phyloP scores from a whole-genome alignment of 176 grass and related monocot species.

The Coix lacrymajobi region DNA sequence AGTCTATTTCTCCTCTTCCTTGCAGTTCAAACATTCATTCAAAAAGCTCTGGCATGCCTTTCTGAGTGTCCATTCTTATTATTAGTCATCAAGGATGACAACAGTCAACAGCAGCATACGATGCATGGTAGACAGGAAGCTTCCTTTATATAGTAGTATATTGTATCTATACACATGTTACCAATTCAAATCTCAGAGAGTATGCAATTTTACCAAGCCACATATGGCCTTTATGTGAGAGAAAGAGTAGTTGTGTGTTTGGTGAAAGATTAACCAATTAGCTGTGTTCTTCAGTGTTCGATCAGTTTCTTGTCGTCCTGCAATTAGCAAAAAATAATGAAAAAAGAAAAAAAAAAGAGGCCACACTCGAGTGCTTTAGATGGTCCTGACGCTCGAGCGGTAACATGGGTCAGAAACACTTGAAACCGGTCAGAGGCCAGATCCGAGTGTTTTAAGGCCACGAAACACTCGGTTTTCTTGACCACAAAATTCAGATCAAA shows the following conservation, averaged over 20 bases:
- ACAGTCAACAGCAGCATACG: background rate
- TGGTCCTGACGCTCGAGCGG: too few species aligned
- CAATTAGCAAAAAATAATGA: background rate
- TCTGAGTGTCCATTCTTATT: background rate
- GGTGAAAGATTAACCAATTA: conserved; percentile 20
- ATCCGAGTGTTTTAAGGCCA: too few species aligned
- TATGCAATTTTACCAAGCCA: conserved; percentile 3
- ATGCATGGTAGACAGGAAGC: conserved; percentile 9
- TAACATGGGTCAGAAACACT: too few species aligned
- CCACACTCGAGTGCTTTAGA: too few species aligned
- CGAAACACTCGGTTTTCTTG: too few species aligned
- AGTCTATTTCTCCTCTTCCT: background rate
- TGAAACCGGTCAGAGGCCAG: too few species aligned
- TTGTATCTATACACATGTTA: background rate
- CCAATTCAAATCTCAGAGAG: conserved; percentile 7
- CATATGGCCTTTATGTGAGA: background rate
- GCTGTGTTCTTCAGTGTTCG: background rate
- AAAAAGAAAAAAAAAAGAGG: background rate
- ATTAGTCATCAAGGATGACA: background rate
- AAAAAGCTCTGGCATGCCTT: background rate
- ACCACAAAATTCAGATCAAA: too few species aligned
- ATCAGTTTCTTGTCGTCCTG: background rate
- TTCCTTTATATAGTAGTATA: background rate
- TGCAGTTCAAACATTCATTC: background rate
- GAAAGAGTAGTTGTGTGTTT: conserved; percentile 18